Evolutionary conservation across 768 basidiomycete genomes (phyloP), one percentile per base, ranked within the genome.

Genomic region (Rhodosporidiobolus sp.): DNA sequence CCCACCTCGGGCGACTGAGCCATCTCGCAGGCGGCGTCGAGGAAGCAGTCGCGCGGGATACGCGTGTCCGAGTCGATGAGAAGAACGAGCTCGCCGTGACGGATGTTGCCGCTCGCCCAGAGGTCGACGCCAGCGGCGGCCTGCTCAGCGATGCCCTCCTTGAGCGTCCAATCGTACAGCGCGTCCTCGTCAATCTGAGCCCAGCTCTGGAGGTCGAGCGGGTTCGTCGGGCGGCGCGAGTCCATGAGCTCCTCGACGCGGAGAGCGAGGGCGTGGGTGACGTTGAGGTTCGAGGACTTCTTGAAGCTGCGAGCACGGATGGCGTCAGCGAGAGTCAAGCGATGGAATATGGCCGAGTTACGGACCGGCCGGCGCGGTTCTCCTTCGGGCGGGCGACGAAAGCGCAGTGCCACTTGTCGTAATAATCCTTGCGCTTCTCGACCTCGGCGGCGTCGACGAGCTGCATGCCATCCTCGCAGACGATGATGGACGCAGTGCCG

Each of bases 271-370:
- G 45, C 66, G 46, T 57, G 35, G 4, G 60, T 54, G 24, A 59
- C 92, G 79, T 94, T 95, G 89, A 94, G 88, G 81, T 95, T 95
- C 24, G 88, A 88, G 1, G 92, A 92, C 82, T 95, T 95, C 84
- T 95, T 95, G 85, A 95, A 95, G 34, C 91, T 86, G 52, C 91
- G 90, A 54, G 89, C 88, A 63, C 90, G 88, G 50, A 50, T 5
- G 83, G n/a, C 7, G 28, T 17, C 28, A 32, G n/a, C 4, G 17
- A 56, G 55, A 24, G 8, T 3, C 16, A 35, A 16, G 55, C 16
- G 28, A 56, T 7, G 53, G 38, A 38, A 16, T 4, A 49, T 4
- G 48, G n/a, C n/a, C n/a, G n/a, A n/a, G n/a, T n/a, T n/a, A 49
- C 48, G 24, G 4, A 49, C 19, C 86, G 92, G 0, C 89, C 90